Percentiles rank a stretch among this genome's conserved stretches.
phyloP scores from a whole-genome alignment of 192 early-diverging fungal species.

The Coemansia sp. region DNA sequence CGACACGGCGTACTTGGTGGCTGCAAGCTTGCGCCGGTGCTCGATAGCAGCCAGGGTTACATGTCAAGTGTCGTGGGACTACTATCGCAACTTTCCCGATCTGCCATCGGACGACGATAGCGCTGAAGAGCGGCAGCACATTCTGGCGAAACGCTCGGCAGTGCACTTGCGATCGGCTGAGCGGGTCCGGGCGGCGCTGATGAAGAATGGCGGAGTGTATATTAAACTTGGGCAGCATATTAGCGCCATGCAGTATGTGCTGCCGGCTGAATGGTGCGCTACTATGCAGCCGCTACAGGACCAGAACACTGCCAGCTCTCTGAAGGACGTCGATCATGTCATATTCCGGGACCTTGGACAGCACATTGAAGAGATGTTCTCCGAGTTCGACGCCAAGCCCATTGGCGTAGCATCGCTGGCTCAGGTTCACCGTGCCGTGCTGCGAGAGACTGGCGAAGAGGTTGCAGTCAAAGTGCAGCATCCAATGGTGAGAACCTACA shows the following conservation, averaged over 20 bases:
- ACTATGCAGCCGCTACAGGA: slow-evolving; percentile 84
- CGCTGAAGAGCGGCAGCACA: slow-evolving; percentile 24
- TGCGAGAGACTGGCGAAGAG: slow-evolving; percentile 61
- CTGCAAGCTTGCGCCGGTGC: slow-evolving; percentile 29
- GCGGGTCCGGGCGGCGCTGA: slow-evolving; percentile 59
- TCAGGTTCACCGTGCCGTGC: slow-evolving; percentile 82
- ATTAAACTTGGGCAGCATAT: slow-evolving; percentile 90
- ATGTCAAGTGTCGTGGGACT: slow-evolving; percentile 45
- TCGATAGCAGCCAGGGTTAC: slow-evolving; percentile 38
- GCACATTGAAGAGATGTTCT: slow-evolving; percentile 67
- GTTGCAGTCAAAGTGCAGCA: slow-evolving; percentile 97
- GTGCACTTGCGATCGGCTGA: slow-evolving; percentile 72
- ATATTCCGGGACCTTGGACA: slow-evolving; percentile 68
- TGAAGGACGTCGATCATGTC: slow-evolving; percentile 67
- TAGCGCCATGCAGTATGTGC: slow-evolving; percentile 75
- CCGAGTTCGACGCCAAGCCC: slow-evolving; percentile 74
- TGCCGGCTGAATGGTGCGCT: slow-evolving; percentile 87
- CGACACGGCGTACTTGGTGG: slow-evolving; percentile 45
- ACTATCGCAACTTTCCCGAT: slow-evolving; percentile 50
- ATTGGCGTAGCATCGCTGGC: slow-evolving; percentile 94
- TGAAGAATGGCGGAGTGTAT: slow-evolving; percentile 76
- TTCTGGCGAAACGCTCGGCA: slow-evolving; percentile 21
- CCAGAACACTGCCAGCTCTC: slow-evolving; percentile 70
- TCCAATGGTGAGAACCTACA: slow-evolving; percentile 72
- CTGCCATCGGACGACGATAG: slow-evolving; percentile 22